Percentiles rank a stretch among this genome's conserved stretches.
These are phyloP conservation scores for Penicillium sp. DNA, from an alignment of 2,329 filamentous ascomycete species.

Conservation along the genomic window DNA sequence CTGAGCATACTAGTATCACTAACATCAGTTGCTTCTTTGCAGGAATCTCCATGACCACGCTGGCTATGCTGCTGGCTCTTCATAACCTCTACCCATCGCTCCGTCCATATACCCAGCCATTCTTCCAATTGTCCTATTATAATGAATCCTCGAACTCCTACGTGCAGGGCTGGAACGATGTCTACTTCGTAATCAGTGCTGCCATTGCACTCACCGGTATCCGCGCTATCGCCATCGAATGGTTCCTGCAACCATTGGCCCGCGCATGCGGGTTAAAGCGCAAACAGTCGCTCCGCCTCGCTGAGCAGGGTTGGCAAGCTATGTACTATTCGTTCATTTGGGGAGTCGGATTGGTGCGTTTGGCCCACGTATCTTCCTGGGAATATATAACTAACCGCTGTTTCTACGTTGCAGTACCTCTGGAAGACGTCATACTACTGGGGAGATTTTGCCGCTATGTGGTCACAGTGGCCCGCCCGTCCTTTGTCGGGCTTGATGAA, in stretches of 20 bases:
- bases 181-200: slow-evolving; percentile 72
- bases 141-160: slow-evolving; percentile 68
- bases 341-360: slow-evolving; percentile 74
- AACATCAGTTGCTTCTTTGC: slow-evolving; percentile 12
- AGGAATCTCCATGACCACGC: slow-evolving; percentile 83
- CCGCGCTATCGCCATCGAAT: slow-evolving; percentile 81
- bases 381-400: slow-evolving; percentile 6
- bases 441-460: slow-evolving; percentile 72
- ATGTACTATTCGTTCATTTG: slow-evolving; percentile 81
- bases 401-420: slow-evolving; percentile 60
- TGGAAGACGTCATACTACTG: slow-evolving; percentile 75
- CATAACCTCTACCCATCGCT: slow-evolving; percentile 80
- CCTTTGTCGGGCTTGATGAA: slow-evolving; percentile 74
- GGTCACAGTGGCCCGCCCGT: slow-evolving; percentile 79
- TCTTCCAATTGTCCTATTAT: slow-evolving; percentile 83
- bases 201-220: slow-evolving; percentile 83
- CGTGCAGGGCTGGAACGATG: slow-evolving; percentile 73
- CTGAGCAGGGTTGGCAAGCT: slow-evolving; percentile 90
- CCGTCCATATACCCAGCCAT: slow-evolving; percentile 75
- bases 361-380: background rate
- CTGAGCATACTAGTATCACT: slow-evolving; percentile 9
- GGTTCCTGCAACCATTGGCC: slow-evolving; percentile 75
- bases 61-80: slow-evolving; percentile 77
- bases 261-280: slow-evolving; percentile 69
- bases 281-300: slow-evolving; percentile 79